Conservation (phyloP, 768 basidiomycete species). For the Pleurotus ostreatus region DNA sequence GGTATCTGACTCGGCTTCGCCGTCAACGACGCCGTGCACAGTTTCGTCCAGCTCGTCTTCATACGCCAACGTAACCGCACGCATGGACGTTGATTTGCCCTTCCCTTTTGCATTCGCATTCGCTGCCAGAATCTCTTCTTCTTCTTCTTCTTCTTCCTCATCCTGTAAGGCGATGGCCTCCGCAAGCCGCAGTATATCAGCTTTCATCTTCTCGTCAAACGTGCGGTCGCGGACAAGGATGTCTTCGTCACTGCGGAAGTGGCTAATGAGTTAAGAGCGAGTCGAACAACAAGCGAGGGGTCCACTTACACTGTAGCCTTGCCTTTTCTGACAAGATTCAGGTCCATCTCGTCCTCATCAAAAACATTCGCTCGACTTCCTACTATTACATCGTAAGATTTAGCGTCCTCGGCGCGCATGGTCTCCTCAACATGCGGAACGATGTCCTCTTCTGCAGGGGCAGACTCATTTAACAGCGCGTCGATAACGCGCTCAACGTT, state of each 20-base stretch:
- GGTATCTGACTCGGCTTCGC: constrained; percentile 44
- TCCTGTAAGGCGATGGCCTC: constrained; percentile 63
- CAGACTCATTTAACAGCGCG: constrained; percentile 73
- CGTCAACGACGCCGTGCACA: constrained; percentile 57
- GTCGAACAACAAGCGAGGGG: constrained; percentile 13
- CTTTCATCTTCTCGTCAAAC: constrained; percentile 74
- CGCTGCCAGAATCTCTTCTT: neutral
- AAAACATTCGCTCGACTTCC: constrained; percentile 61
- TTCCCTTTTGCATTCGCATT: constrained; percentile 15
- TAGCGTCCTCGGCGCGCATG: constrained; percentile 7
- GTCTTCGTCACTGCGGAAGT: constrained; percentile 37
- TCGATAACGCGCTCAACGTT: constrained; percentile 61
- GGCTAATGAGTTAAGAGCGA: neutral
- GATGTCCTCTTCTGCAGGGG: constrained; percentile 34
- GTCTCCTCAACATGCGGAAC: neutral
- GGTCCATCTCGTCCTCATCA: constrained; percentile 68
- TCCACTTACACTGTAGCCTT: constrained; percentile 50
- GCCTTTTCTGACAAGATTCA: constrained; percentile 53
- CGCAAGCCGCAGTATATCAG: constrained; percentile 73
- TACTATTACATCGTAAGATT: constrained; percentile 1
- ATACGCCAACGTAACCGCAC: constrained; percentile 27
- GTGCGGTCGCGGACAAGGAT: constrained; percentile 50
- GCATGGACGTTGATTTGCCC: constrained; percentile 13
- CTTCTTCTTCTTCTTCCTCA: constrained; percentile 49
- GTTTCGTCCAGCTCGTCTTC: constrained; percentile 49